These are phyloP conservation scores for Carex sylvatica DNA, from an alignment of 202 grass and related monocot genomes.

Conservation along the genomic window DNA sequence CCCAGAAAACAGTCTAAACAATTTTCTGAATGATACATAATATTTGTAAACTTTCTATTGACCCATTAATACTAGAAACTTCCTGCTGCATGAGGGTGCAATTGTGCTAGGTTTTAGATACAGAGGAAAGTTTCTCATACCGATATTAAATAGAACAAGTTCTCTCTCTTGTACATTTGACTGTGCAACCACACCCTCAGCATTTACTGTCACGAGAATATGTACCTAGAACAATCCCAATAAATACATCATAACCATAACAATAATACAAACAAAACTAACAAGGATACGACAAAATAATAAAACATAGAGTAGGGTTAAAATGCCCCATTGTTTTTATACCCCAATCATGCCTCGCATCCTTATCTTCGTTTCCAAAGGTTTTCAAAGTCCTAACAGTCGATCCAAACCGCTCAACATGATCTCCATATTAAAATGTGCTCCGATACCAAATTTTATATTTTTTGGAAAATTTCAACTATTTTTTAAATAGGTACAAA, in stretches of 20 bases:
- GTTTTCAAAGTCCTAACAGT: too few relatives aligned
- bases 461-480: too few relatives aligned
- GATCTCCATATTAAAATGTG: too few relatives aligned
- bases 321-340: too few relatives aligned
- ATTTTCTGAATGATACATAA: not conserved
- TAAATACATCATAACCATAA: not conserved
- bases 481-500: too few relatives aligned
- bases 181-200: conserved; percentile 60
- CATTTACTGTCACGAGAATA: conserved; percentile 63
- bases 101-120: not conserved
- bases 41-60: not conserved
- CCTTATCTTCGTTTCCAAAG: too few relatives aligned
- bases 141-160: conserved; percentile 75
- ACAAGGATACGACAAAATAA: not conserved
- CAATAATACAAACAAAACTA: not conserved
- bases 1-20: not conserved
- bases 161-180: conserved; percentile 54
- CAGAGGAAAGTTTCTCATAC: conserved; percentile 21
- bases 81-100: not conserved
- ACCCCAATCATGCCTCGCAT: too few relatives aligned
- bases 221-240: conserved; percentile 43
- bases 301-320: not conserved
- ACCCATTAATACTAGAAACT: not conserved
- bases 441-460: too few relatives aligned
- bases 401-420: too few relatives aligned